Evolutionary conservation across 148 eudicot genomes (phyloP).

Genomic region (Linanthus parryae): DNA sequence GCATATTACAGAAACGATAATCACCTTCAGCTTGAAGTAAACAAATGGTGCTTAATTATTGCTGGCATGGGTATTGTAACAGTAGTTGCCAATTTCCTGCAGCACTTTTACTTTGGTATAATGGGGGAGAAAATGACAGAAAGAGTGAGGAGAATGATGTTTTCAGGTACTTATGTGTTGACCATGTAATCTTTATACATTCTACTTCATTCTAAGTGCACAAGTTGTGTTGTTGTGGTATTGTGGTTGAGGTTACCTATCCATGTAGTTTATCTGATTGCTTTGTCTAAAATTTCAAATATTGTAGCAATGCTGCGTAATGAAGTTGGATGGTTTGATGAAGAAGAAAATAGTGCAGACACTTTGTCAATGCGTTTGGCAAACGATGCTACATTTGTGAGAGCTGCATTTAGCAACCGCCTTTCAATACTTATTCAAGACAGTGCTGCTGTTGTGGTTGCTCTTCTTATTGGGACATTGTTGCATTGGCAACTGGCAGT

Average conservation of each 20-base stretch:
- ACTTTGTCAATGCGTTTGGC: constrained; percentile 92
- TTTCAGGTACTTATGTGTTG: constrained; percentile 60
- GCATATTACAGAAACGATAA: constrained; percentile 51
- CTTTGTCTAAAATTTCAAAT: constrained; percentile 1
- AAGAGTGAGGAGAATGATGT: constrained; percentile 96
- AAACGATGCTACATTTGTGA: constrained; percentile 95
- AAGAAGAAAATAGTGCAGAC: constrained; percentile 90
- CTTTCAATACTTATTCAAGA: constrained; percentile 91
- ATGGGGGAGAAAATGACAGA: constrained; percentile 99
- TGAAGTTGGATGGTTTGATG: constrained; percentile 99
- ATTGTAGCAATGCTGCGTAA: constrained; percentile 81
- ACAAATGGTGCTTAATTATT: constrained; percentile 91
- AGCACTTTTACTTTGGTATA: constrained; percentile 92
- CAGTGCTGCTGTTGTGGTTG: constrained; percentile 80
- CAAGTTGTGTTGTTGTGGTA: not conserved
- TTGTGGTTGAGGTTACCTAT: too few relatives aligned
- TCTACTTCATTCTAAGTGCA: not conserved
- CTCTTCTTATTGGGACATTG: constrained; percentile 77
- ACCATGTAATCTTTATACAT: not conserved
- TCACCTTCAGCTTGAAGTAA: constrained; percentile 53
- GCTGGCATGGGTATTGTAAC: constrained; percentile 91
- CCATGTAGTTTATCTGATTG: not conserved
- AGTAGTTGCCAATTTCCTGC: constrained; percentile 87
- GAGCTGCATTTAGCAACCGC: constrained; percentile 98
- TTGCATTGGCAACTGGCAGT: constrained; percentile 83